phyloP scores from a whole-genome alignment of 805 yeast genomes.

The Scheffersomyces lignosus region DNA sequence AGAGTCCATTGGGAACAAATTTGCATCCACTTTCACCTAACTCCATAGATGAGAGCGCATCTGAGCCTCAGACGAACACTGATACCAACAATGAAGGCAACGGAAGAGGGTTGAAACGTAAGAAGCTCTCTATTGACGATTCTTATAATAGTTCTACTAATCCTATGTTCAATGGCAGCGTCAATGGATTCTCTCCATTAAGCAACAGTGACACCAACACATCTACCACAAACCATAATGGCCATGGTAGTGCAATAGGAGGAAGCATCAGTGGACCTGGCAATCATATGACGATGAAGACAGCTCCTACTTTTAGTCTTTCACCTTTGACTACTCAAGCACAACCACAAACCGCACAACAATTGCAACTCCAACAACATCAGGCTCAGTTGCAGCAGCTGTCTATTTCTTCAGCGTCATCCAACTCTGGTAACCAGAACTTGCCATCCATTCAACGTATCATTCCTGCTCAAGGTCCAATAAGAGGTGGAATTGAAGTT shows the following conservation, averaged over 20 bases:
- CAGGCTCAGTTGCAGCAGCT: constrained; percentile 7
- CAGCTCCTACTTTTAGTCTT: constrained; percentile 6
- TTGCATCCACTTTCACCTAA: constrained; percentile 57
- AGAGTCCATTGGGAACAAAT: constrained; percentile 1
- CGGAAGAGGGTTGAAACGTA: constrained; percentile 48
- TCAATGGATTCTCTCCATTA: constrained; percentile 45
- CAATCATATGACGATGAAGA: constrained; percentile 5
- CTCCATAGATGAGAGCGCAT: constrained; percentile 59
- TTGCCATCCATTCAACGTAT: constrained; percentile 75
- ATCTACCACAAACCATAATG: constrained; percentile 9
- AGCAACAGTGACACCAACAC: constrained; percentile 47
- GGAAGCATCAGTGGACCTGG: too few relatives aligned
- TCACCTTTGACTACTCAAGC: constrained; percentile 11
- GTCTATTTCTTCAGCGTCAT: too few relatives aligned
- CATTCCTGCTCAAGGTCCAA: constrained; percentile 94
- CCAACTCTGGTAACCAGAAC: constrained; percentile 12
- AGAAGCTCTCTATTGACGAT: constrained; percentile 49
- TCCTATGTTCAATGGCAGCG: constrained; percentile 40
- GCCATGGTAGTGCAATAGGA: too few relatives aligned
- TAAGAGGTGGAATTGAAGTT: constrained; percentile 94
- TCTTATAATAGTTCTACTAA: constrained; percentile 35
- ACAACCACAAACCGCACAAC: constrained; percentile 6
- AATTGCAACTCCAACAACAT: constrained; percentile 1
- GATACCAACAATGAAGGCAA: constrained; percentile 30
- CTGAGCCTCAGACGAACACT: constrained; percentile 49